Evolutionary conservation across 495 filamentous ascomycete species (phyloP), one percentile per base, ranked within the genome.

Genomic region (Trichocladium antarcticum): DNA sequence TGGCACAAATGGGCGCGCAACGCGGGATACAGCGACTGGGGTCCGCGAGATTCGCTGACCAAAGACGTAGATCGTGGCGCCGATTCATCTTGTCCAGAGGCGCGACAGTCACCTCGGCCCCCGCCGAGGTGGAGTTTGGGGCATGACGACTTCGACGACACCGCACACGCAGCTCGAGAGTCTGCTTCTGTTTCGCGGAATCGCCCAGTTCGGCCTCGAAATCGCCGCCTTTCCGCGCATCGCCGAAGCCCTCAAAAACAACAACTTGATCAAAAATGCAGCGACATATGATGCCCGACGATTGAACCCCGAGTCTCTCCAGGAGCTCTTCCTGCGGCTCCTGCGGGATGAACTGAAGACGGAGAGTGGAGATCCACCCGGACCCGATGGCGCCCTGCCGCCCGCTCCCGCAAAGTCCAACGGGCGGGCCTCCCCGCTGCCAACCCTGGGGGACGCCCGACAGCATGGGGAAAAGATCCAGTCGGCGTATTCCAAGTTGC

Each of bases 131-230:
- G 70, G 64, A 68, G 61, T 61, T 57, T 59, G 69, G 68, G 74
- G 73, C 66, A 76, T 76, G 74, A 77, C 69, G 69, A 63, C 68
- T 58, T 55, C 66, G 53, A 27, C 79, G 63, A 74, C 75, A 35
- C 27, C 37, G 17, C 32, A 89, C 67, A 90, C 88, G 51, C 82
- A 83, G 45, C 83, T 95, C 70, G 90, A 96, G 74, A 81, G 78
- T 29, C 75, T 96, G 16, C 76, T 96, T 47, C 78, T 98, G 53
- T 92, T 95, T 68, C 88, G 93, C 66, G 82, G 83, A 9, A 78
- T 98, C 39, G 76, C 77, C 40, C 65, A 75, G 34, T 74, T 81
- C 62, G 84, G 85, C 57, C 68, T 77, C 48, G 73, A 80, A 38
- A 71, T 77, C 15, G 56, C 77, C 37, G 79, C 75, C 45, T 96